These are phyloP conservation scores for Mortierella antarctica DNA, from an alignment of 192 early-diverging fungal species.

Conservation along the genomic window DNA sequence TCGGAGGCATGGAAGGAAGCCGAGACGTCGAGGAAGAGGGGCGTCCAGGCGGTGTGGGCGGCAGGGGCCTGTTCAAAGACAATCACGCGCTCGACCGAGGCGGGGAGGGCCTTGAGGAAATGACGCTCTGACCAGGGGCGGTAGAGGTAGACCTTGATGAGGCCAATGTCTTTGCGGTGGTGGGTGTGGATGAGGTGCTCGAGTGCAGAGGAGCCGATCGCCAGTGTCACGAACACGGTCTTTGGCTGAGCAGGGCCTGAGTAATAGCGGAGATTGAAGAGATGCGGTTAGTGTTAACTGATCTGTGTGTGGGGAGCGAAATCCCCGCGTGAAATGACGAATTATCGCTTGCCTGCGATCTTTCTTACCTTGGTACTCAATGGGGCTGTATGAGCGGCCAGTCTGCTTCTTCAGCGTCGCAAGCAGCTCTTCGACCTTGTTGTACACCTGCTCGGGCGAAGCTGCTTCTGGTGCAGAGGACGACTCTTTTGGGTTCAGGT, in stretches of 20 bases:
- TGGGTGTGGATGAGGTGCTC: slow-evolving; percentile 54
- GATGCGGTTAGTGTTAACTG: neutral
- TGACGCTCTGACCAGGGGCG: slow-evolving; percentile 80
- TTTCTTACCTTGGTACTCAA: slow-evolving; percentile 75
- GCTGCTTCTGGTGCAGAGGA: slow-evolving; percentile 26
- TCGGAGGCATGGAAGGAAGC: slow-evolving; percentile 69
- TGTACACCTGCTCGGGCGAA: slow-evolving; percentile 62
- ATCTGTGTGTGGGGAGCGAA: slow-evolving; percentile 18
- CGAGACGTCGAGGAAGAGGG: slow-evolving; percentile 87
- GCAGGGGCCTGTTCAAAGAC: slow-evolving; percentile 73
- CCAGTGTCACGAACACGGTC: slow-evolving; percentile 82
- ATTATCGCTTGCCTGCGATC: slow-evolving; percentile 13
- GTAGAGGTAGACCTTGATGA: slow-evolving; percentile 79
- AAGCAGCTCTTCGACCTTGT: slow-evolving; percentile 57
- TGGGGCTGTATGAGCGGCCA: slow-evolving; percentile 68
- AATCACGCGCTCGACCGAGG: slow-evolving; percentile 67
- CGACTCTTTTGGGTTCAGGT: slow-evolving; percentile 29
- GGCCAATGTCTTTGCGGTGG: slow-evolving; percentile 63
- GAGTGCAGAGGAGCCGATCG: slow-evolving; percentile 64
- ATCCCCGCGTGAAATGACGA: slow-evolving; percentile 37
- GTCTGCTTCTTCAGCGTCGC: slow-evolving; percentile 52
- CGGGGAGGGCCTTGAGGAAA: slow-evolving; percentile 67
- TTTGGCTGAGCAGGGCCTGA: slow-evolving; percentile 65
- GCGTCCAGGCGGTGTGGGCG: slow-evolving; percentile 76
- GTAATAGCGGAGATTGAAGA: slow-evolving; percentile 3